A percentile compares a stretch with the other conserved stretches of the same genome.
phyloP scores from a whole-genome alignment of 1,284 basidiomycete genomes.

The Pseudozyma hubeiensis region DNA sequence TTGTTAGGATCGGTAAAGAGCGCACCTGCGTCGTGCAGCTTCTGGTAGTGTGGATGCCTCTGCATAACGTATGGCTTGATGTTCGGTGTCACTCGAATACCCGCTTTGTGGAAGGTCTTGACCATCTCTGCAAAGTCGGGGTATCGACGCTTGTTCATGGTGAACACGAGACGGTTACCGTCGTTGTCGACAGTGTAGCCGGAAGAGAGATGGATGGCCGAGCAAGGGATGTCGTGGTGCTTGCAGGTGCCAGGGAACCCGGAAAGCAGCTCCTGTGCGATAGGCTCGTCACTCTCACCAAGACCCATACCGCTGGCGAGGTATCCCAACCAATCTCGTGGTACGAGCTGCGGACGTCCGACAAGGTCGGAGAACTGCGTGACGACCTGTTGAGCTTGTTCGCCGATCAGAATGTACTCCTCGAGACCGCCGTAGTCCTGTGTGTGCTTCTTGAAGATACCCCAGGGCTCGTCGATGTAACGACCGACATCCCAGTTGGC shows the following conservation, averaged over 20 bases:
- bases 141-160: slow-evolving; percentile 70
- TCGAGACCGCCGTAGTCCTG: slow-evolving; percentile 71
- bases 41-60: slow-evolving; percentile 68
- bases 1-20: slow-evolving; percentile 68
- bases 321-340: slow-evolving; percentile 70
- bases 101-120: slow-evolving; percentile 68
- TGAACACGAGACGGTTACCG: slow-evolving; percentile 70
- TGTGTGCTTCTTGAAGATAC: slow-evolving; percentile 69
- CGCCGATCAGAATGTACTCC: slow-evolving; percentile 69
- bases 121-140: slow-evolving; percentile 71
- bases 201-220: slow-evolving; percentile 66
- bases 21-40: slow-evolving; percentile 65
- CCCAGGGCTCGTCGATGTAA: slow-evolving; percentile 70
- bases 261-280: slow-evolving; percentile 70
- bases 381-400: slow-evolving; percentile 67
- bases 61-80: slow-evolving; percentile 68
- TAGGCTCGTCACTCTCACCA: slow-evolving; percentile 69
- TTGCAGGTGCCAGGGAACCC: slow-evolving; percentile 70
- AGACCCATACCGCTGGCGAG: slow-evolving; percentile 70
- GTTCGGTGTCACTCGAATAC: slow-evolving; percentile 71
- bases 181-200: slow-evolving; percentile 70
- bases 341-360: slow-evolving; percentile 68
- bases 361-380: slow-evolving; percentile 66
- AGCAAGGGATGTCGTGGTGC: slow-evolving; percentile 70
- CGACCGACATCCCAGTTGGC: slow-evolving; percentile 70